Base-by-base conservation (phyloP, 148 eudicot species). In the Drosera capensis region DNA sequence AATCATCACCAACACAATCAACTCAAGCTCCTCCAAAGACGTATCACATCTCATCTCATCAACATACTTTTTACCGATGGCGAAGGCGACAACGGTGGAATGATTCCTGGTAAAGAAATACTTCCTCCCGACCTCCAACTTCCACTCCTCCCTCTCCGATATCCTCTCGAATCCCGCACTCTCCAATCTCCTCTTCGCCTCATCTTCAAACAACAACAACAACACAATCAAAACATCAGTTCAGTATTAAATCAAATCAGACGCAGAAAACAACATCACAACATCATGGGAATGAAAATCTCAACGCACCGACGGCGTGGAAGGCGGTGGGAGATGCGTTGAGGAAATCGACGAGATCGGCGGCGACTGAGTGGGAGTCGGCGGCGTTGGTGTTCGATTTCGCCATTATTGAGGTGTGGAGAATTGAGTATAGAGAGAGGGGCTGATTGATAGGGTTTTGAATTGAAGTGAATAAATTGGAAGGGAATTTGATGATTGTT, bases 21-120 rank as follows among this genome's bases (percentile, higher is more conserved):
- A n/a, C n/a, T n/a, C n/a, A n/a, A n/a, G n/a, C n/a, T n/a, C n/a
- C n/a, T n/a, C n/a, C n/a, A n/a, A n/a, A n/a, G n/a, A n/a, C n/a
- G n/a, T n/a, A n/a, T n/a, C n/a, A n/a, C n/a, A n/a, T n/a, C n/a
- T n/a, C n/a, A n/a, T n/a, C n/a, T n/a, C n/a, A n/a, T n/a, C n/a
- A n/a, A 13, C 92, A 45, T 80, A 90, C 99, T 73, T 84, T 76
- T 71, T 61, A 59, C 99, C 99, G 46, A 90, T 64, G n/a, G 99
- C 93, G 34, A 90, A 90, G 43, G 99, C 99, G 24, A 84, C 82
- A 56, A 90, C 71, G 5, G 95, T 90, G 25, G 99, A 90, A 52
- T 84, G 58, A 43, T 90, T 90, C 63, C 99, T 78, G 0, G 99
- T 90, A 51, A 84, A 90, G 67, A 61, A 90, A 54, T 84, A 90